Evolutionary conservation across 2,329 filamentous ascomycete genomes (phyloP), one percentile per base, ranked within the genome.

Genomic region (Penicillium palitans): DNA sequence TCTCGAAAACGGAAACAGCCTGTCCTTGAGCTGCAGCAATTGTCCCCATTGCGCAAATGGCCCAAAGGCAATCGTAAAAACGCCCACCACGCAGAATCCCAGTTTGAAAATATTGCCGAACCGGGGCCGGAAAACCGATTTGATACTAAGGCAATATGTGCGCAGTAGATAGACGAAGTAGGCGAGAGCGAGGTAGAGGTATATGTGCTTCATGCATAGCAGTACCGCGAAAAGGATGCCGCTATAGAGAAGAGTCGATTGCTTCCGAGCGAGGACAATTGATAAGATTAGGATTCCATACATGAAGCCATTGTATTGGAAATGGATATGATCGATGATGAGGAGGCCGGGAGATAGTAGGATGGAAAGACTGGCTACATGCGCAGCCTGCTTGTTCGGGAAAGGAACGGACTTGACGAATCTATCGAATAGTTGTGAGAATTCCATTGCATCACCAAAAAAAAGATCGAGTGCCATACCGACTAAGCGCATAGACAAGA

Each of bases 311-410:
- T 99, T 99, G 80, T 99, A 99, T 80, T 99, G 95, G 75, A 99
- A 99, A 75, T 97, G 93, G 64, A 97, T 93, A 74, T 99, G 95
- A 72, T 99, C 95, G 74, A 99, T 98, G 72, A 99, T 96, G 60
- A 99, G 82, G 37, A 99, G 84, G 2, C 93, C 95, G 0, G 95
- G 95, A 0, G 93, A 98, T 13, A 98, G 84, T 4, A 98, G 80
- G 59, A 99, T 87, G 1, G 93, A 97, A 56, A 98, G 82, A 25
- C 93, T 92, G 47, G 90, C 90, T 25, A 90, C 91, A 71, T 97
- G 92, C 12, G 92, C 89, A 48, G 90, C 87, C 45, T 86, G 87
- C 70, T 87, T 92, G n/a, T 85, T 84, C 8, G 76, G 72, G 17
- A 81, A 74, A 42, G 87, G 84, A 3, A 88, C 84, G 2, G 89